Evolutionary conservation across 176 grass and related monocot genomes (phyloP).

Genomic region (Cymbopogon citratus): DNA sequence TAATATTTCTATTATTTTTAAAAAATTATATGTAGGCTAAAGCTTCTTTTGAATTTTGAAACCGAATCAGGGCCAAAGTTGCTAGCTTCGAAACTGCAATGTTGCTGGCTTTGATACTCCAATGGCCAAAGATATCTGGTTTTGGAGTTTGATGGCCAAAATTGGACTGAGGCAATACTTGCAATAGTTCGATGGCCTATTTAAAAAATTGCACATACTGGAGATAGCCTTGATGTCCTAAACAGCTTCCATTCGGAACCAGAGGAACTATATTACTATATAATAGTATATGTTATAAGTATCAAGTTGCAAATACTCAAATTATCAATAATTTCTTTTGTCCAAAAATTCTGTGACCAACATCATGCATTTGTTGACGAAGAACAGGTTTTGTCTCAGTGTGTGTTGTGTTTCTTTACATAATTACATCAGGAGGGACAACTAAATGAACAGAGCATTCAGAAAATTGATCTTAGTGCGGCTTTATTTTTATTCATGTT

Average conservation of each 20-base stretch:
- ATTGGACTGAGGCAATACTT: neutral
- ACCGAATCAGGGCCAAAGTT: neutral
- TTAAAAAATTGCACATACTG: neutral
- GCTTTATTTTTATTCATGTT: neutral
- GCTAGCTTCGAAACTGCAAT: neutral
- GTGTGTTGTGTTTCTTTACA: neutral
- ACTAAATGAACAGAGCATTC: neutral
- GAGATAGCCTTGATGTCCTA: neutral
- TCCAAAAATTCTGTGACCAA: neutral
- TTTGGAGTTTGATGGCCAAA: neutral
- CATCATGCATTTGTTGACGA: neutral
- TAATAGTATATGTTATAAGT: neutral
- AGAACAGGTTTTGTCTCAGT: neutral
- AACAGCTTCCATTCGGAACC: neutral
- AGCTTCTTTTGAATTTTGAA: neutral
- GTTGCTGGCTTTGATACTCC: neutral
- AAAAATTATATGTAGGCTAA: neutral
- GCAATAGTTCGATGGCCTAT: neutral
- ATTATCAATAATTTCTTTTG: neutral
- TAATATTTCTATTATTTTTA: neutral
- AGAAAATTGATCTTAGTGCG: neutral
- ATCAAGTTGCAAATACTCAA: neutral
- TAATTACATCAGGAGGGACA: neutral
- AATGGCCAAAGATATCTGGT: neutral
- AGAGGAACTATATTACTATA: neutral